Evolutionary conservation across 495 filamentous ascomycete genomes (phyloP), one percentile per base, ranked within the genome.

Genomic region (Talaromyces stipitatus): DNA sequence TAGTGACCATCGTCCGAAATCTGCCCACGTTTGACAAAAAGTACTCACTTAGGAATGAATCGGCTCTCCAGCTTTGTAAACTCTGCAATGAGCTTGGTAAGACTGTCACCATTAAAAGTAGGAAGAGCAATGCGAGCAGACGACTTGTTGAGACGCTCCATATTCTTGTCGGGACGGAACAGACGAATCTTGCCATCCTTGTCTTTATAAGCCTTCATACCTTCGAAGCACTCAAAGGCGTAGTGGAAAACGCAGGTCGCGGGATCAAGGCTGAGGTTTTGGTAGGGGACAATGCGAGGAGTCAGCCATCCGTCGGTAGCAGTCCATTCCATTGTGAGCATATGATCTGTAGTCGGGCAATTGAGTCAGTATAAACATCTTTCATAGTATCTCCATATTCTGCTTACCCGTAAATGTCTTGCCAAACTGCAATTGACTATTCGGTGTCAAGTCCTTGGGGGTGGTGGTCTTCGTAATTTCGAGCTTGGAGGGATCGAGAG

Each of bases 161-260:
- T 97, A 76, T 98, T 98, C 78, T 85, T 91, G 72, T 94, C 85
- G 0, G 94, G 94, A n/a, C 94, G 84, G 81, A 98, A 98, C 20
- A 98, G 73, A 16, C 91, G 85, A 58, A 92, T 82, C 45, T 84
- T 65, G 50, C 89, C 90, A 12, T 80, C 70, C 50, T 71, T 77
- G 72, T 94, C 88, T 66, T 87, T 90, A 79, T 97, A 97, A 30
- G 95, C 95, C 75, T 98, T 98, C 91, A 97, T 95, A 59, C 94
- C 94, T 72, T 98, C 94, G 74, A 98, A 98, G 69, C 86, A 90
- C 69, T 91, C 88, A 66, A 97, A 97, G 36, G 89, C 94, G 72
- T 98, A 98, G 81, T 98, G 94, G 75, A 98, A 92, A 45, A 97
- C 94, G 76, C 92, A 97, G 43, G 91, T 92, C 5, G 94, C 90